These are phyloP conservation scores for Kodamaea anthophila DNA, from an alignment of 1,139 yeast species.

Conservation along the genomic window DNA sequence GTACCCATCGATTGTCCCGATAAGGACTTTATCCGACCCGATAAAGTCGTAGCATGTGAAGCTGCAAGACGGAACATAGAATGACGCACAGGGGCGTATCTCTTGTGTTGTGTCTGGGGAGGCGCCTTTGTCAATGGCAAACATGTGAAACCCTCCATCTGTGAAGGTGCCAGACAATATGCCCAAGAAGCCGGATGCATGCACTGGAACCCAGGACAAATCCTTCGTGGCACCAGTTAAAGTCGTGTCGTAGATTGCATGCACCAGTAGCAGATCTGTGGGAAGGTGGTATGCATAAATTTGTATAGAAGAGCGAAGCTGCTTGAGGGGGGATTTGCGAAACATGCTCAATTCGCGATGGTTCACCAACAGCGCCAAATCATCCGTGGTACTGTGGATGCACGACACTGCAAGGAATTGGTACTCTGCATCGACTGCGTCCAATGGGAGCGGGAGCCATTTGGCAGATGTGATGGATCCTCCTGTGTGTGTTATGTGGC, in stretches of 20 bases:
- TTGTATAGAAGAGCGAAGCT: conserved; percentile 37
- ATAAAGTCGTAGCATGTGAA: conserved; percentile 50
- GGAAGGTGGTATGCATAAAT: conserved; percentile 39
- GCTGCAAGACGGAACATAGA: conserved; percentile 13
- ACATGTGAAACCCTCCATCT: conserved; percentile 56
- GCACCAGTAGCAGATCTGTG: conserved; percentile 18
- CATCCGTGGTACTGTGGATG: conserved; percentile 22
- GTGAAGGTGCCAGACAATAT: conserved; percentile 51
- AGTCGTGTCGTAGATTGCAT: conserved; percentile 31
- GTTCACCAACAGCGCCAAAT: conserved; percentile 19
- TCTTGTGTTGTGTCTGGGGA: conserved; percentile 24
- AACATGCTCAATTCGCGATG: conserved; percentile 31
- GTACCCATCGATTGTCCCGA: conserved; percentile 63
- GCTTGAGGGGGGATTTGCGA: conserved; percentile 7
- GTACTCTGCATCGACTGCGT: conserved; percentile 13
- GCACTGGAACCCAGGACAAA: conserved; percentile 45
- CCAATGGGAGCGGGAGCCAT: conserved; percentile 38
- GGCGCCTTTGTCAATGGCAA: conserved; percentile 34
- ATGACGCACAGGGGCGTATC: too few species aligned
- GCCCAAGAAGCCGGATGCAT: conserved; percentile 28
- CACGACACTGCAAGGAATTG: conserved; percentile 51
- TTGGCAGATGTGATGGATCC: conserved; percentile 49
- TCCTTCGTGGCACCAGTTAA: conserved; percentile 49
- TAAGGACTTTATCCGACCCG: conserved; percentile 42
- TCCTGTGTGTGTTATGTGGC: conserved; percentile 47